These are phyloP conservation scores for Sophora flavescens DNA, from an alignment of 306 rosid genomes.

Conservation along the genomic window DNA sequence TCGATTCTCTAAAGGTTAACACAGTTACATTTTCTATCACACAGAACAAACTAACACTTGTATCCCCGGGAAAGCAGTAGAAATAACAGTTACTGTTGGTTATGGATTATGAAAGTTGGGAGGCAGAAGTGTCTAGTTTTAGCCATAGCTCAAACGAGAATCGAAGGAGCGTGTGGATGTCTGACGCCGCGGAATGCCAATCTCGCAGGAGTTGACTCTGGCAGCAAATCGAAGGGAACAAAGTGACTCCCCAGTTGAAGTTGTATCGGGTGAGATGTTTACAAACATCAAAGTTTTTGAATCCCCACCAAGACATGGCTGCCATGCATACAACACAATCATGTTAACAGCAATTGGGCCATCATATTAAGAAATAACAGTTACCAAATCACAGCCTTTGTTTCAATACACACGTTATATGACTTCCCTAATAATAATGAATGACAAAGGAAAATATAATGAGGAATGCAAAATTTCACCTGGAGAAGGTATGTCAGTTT, in stretches of 20 bases:
- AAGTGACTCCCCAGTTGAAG: constrained; percentile 82
- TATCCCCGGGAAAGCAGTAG: constrained; percentile 5
- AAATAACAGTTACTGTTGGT: constrained; percentile 40
- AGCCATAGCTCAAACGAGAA: constrained; percentile 75
- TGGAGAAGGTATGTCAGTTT: constrained; percentile 90
- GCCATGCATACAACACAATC: constrained; percentile 43
- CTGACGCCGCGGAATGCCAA: constrained; percentile 91
- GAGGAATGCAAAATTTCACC: constrained; percentile 47
- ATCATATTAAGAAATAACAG: background rate
- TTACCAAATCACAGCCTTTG: background rate
- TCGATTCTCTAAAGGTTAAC: constrained; percentile 30
- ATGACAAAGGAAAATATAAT: background rate
- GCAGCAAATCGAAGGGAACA: constrained; percentile 95
- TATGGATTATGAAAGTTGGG: constrained; percentile 8
- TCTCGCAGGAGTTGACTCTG: constrained; percentile 90
- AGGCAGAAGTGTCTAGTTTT: background rate
- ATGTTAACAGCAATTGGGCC: background rate
- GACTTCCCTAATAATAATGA: background rate
- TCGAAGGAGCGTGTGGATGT: constrained; percentile 68
- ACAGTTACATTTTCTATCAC: constrained; percentile 11
- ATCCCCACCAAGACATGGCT: constrained; percentile 96
- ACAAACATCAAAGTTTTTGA: constrained; percentile 92
- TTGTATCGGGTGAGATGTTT: constrained; percentile 81
- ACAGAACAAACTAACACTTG: constrained; percentile 34
- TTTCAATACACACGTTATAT: background rate